Conservation (phyloP, 345 rosid species). For the Sisymbrium irio region DNA sequence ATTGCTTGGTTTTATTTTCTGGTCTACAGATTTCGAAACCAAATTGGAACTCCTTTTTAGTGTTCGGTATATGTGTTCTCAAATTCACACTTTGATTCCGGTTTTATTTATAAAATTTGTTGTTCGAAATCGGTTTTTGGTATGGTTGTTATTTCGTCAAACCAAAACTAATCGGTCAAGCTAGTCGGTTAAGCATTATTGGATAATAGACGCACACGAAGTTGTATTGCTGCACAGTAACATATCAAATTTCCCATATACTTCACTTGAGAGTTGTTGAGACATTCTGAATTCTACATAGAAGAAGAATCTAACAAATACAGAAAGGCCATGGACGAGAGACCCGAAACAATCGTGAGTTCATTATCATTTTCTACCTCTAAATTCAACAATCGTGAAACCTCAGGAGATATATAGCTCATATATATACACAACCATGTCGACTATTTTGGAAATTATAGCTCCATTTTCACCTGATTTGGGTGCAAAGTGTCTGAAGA, state of each 20-base stretch:
- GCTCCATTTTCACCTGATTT: conserved; percentile 62
- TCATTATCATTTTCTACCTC: conserved; percentile 6
- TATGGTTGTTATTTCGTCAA: background rate
- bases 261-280: background rate
- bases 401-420: conserved; percentile 25
- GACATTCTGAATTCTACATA: background rate
- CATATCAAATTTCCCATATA: background rate
- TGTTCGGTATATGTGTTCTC: background rate
- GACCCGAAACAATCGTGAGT: background rate
- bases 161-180: background rate
- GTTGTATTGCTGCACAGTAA: background rate
- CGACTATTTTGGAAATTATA: conserved; percentile 26
- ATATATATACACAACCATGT: conserved; percentile 13
- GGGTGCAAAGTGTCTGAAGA: conserved; percentile 59
- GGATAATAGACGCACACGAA: background rate
- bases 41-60: background rate
- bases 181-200: background rate
- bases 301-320: conserved; percentile 4
- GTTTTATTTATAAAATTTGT: background rate
- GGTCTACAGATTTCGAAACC: background rate
- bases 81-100: background rate
- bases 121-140: background rate
- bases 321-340: conserved; percentile 14
- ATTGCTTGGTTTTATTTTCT: background rate
- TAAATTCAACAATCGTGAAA: conserved; percentile 4